Base-by-base conservation (phyloP, 805 yeast species). In the Ogataea henricii region DNA sequence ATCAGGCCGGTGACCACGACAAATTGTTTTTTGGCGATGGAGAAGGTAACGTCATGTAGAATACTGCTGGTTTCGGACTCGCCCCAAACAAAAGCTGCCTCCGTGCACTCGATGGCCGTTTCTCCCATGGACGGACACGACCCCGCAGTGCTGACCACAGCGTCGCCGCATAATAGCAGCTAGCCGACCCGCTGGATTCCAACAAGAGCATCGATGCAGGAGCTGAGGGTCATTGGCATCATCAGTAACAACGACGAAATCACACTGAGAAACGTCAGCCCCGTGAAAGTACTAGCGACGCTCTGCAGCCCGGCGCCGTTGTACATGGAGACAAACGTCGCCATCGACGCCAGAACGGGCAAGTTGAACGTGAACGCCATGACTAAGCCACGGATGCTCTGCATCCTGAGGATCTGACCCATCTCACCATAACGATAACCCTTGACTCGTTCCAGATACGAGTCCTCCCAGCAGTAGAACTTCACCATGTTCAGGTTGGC, bases 381-480 rank as follows among this genome's bases (percentile, higher is more conserved):
- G 4, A 65, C 40, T 32, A 80, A 58, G 53, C 78, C 85, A 60
- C 90, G 79, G 16, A 79, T 62, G 26, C 78, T 69, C 57, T 86
- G 90, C 72, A 88, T 75, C 42, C 64, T 69, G 47, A 81, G 75
- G 34, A 90, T 73, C 38, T 72, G 66, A 4, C 59, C 55, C 75
- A 85, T 82, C 66, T 90, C 97, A 17, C 68, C 62, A 1, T 61
- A 57, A 66, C 97, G 79, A 17, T 78, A 74, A 4, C 68, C 72
- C 21, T 76, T 61, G 32, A 90, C 77, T 47, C 74, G 75, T 7
- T 74, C 64, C 50, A 76, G 73, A 62, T 88, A 91, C 1, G 96
- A 87, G 36, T 72, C 74, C 64, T 91, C 97, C 96, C 97, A 90
- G 2, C 91, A 85, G 64, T 89, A 91, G 60, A 78, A 85, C 69